Evolutionary conservation across 2,329 filamentous ascomycete species (phyloP), one percentile per base, ranked within the genome.

Genomic region (Colletotrichum sp.): DNA sequence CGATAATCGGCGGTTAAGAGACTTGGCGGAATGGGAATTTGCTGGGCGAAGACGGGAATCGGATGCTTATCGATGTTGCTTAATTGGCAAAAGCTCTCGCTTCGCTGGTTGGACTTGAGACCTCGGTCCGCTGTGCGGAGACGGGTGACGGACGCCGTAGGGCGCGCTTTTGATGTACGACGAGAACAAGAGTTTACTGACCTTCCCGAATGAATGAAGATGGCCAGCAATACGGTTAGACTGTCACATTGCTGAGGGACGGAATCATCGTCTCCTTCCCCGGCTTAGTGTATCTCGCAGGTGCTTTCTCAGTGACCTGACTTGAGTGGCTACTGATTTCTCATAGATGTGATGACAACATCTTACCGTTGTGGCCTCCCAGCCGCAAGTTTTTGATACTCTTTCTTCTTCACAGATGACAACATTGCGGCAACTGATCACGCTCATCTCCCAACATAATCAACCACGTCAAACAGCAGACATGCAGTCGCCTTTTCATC

Each of bases 191-290:
- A 22, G 1, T 52, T 1, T 13, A 52, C 6, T 22, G 6, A 52
- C 44, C 44, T 52, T 52, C n/a, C 44, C 12, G 44, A 52, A 52
- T 22, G 6, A 22, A 52, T 22, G 44, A 52, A 13, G n/a, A 52
- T 22, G 44, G 3, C 2, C 44, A 1, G 0, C 0, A 13, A 52
- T 4, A 13, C 0, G n/a, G n/a, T 22, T 52, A 22, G 44, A 52
- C 44, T 22, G n/a, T 12, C 10, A 7, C n/a, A 8, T 13, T 8
- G 12, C 44, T 13, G n/a, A 52, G 10, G 8, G 6, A 0, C n/a
- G 9, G 3, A 13, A 0, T 22, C n/a, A 22, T 48, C 18, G 1
- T n/a, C 18, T n/a, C 18, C 32, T 34, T 34, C 12, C 13, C 13
- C 18, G 44, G 10, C 44, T n/a, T 0, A 48, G 3, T 1, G 6